Base-by-base conservation (phyloP, 345 rosid species). In the Turritis glabra region DNA sequence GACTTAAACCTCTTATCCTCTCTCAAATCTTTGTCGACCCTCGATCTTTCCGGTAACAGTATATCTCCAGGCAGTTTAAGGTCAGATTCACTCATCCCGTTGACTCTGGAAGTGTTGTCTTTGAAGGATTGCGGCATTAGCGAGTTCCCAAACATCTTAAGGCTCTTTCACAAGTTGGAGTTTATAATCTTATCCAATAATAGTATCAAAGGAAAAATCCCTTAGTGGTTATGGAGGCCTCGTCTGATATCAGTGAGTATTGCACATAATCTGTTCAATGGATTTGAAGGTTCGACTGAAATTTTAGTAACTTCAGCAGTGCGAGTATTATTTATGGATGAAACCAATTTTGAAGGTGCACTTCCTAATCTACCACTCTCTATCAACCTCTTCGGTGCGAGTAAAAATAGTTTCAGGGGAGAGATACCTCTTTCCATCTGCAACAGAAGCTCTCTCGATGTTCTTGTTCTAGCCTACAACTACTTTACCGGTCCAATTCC, bases 71-170 rank as follows among this genome's bases (percentile, higher is more conserved):
- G 37, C 1, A 54, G 59, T 27, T 8, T 54, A 7, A 15, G 13
- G 8, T 30, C 19, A 29, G 37, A 29, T n/a, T 8, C 12, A 3
- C 0, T 1, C 61, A 3, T 55, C 7, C 21, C 14, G 0, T 3
- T 9, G 7, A 56, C 5, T 15, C 0, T 56, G 22, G 8, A 9
- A 1, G 1, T 1, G 0, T 55, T 55, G 3, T 0, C 0, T 3
- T 55, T 55, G 3, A 0, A 0, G 1, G 0, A 3, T 0, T 56
- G 61, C 1, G 23, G 9, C 40, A 30, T 30, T 1, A 17, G 4
- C 0, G n/a, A 32, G 25, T 56, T 56, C 25, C 62, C 61, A 22
- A 22, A 22, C 3, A 1, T 22, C 29, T 5, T 50, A 12, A 11
- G 2, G 8, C 1, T 2, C n/a, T 8, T 23, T 1, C 0, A 51